Evolutionary conservation across 352 stramenopile species (phyloP), one percentile per base, ranked within the genome.

Genomic region (Pythium vanterpoolii): DNA sequence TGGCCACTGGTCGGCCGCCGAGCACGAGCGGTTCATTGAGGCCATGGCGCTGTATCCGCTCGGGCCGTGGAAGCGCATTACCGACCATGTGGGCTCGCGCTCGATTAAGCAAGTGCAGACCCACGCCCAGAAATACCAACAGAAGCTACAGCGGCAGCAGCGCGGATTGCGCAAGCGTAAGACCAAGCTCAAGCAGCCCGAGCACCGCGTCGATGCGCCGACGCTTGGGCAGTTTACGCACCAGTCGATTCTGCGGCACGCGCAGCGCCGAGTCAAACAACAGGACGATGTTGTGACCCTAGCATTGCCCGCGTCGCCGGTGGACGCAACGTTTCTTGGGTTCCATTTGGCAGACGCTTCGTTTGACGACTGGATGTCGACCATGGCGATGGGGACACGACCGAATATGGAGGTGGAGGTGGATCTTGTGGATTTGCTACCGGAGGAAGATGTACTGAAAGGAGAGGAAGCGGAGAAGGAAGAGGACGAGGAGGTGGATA

Each of bases 91-190:
- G 19, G 77, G 77, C 60, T 89, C 82, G 64, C 77, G 79, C 33
- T 87, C 79, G 16, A 87, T 89, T 62, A 87, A 87, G 65, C 82
- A 91, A 57, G 76, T 88, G 59, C 82, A 89, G 66, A 89, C 82
- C 14, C 82, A 91, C 46, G 82, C 82, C 38, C 82, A 91, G 47
- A 91, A 91, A 66, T 91, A 91, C 65, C 79, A 87, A 56, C 77
- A 91, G 62, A 91, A 91, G 69, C 83, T 91, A 34, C 74, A 80
- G 59, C 80, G 80, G 33, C 81, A 80, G 27, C 73, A 81, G 60
- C 81, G 81, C 48, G 81, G 81, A 0, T 64, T 90, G 23, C 78
- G 79, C 54, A 90, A 90, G 79, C 73, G 83, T 54, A 88, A 62
- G 59, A 66, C 49, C 50, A 66, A 66, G 51, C 51, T 67, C 60